Evolutionary conservation across 225 moss, liverwort and hornwort species (phyloP), one percentile per base, ranked within the genome.

Genomic region (Bryum argenteum): DNA sequence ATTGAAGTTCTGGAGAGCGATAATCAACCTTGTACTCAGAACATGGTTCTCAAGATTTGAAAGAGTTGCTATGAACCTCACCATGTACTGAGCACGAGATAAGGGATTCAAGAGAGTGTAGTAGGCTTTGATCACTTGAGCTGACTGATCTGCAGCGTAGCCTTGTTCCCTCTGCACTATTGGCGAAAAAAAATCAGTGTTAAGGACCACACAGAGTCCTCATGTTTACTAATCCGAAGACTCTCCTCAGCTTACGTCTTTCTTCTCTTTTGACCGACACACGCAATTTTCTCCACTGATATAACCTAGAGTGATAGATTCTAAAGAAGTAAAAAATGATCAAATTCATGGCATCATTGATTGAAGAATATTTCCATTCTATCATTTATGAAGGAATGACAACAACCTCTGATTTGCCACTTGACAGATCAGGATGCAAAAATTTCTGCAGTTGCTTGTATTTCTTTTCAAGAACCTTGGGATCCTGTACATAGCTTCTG

Each of bases 361-460:
- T 61, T 22, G 16, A 17, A 15, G 53, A 39, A 14, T 66, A 16
- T 9, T 43, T 64, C 24, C 4, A 20, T 10, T n/a, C 33, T 20
- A 17, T 65, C 1, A 19, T 16, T 10, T 24, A 20, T 45, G 43
- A 22, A 48, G 16, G 40, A 56, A 47, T 15, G 65, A 40, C 41
- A 75, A 73, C 77, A 77, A 89, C 96, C 93, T 96, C 62, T 42
- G 92, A 85, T 78, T 98, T 98, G 42, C 82, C 52, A 58, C 86
- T 87, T 14, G 89, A 90, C 50, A 98, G 79, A 81, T 98, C 94
- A 54, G 97, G 94, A 78, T 98, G 97, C 55, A 98, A 81, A 61
- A 71, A 89, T 77, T 92, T 98, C 73, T 97, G 97, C 58, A 97
- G 78, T 56, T 86, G 72, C 78, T 94, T 97, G 75, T 94, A 97